A percentile compares a stretch with the other conserved stretches of the same genome.
Conservation (phyloP, 192 early-diverging fungal species). For the Backusella luteola region DNA sequence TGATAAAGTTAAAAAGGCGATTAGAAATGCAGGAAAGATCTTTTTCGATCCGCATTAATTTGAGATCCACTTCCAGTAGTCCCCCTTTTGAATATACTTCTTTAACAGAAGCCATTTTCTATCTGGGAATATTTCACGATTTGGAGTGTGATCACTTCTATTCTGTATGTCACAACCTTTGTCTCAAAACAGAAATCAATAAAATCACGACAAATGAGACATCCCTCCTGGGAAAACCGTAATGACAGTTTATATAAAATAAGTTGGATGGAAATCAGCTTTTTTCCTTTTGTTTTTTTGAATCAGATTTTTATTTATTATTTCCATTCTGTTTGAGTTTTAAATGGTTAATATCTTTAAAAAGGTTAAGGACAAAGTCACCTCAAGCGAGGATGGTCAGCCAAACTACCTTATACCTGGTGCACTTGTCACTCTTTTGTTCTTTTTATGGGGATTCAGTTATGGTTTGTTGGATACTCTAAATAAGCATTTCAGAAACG, state of each 20-base stretch:
- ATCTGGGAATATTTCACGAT: neutral
- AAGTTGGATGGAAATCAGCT: neutral
- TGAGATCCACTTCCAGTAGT: neutral
- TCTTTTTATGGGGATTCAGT: constrained; percentile 41
- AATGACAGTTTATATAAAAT: neutral
- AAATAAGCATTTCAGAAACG: constrained; percentile 38
- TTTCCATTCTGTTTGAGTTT: neutral
- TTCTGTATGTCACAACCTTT: neutral
- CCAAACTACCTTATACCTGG: constrained; percentile 30
- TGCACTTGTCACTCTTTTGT: constrained; percentile 28
- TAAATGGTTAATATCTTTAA: neutral
- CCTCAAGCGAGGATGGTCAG: neutral
- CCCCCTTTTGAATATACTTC: neutral
- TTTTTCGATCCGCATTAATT: neutral
- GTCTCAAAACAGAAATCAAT: neutral
- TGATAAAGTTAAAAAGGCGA: constrained; percentile 4
- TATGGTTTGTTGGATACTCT: constrained; percentile 37
- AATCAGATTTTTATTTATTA: neutral
- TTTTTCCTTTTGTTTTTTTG: too few species aligned
- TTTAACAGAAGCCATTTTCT: neutral
- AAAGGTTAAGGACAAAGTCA: neutral
- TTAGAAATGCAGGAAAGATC: neutral
- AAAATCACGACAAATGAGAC: neutral
- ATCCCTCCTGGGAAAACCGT: neutral
- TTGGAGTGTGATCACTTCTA: neutral